Evolutionary conservation across 1,284 basidiomycete species (phyloP).

Genomic region (Psilocybe mexicana): DNA sequence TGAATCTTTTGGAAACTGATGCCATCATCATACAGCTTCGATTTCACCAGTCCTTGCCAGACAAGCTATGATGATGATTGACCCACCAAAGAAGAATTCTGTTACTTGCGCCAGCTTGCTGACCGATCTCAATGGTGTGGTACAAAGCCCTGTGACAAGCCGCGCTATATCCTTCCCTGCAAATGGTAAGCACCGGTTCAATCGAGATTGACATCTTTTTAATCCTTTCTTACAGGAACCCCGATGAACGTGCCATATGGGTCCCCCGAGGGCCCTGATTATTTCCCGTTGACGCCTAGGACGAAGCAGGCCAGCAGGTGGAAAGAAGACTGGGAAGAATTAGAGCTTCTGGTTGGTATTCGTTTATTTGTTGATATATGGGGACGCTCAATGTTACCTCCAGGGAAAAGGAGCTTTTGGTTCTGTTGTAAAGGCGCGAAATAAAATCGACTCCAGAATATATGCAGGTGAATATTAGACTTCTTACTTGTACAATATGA

Average conservation of each 20-base stretch:
- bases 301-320: slow-evolving; percentile 65
- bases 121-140: slow-evolving; percentile 41
- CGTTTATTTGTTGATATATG: neutral
- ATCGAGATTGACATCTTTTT: neutral
- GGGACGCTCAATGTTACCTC: neutral
- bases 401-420: slow-evolving; percentile 93
- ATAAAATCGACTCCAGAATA: slow-evolving; percentile 74
- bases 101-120: slow-evolving; percentile 49
- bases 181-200: neutral
- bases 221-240: slow-evolving; percentile 40
- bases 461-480: slow-evolving; percentile 59
- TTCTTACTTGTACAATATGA: neutral
- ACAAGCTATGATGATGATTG: slow-evolving; percentile 58
- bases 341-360: slow-evolving; percentile 65
- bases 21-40: slow-evolving; percentile 37
- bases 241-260: slow-evolving; percentile 43
- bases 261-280: slow-evolving; percentile 61
- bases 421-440: slow-evolving; percentile 91
- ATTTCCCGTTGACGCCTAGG: slow-evolving; percentile 48
- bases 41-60: slow-evolving; percentile 51
- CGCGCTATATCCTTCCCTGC: slow-evolving; percentile 15
- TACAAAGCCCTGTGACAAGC: slow-evolving; percentile 26
- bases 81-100: slow-evolving; percentile 55
- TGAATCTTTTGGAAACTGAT: neutral
- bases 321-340: slow-evolving; percentile 85